Evolutionary conservation across 352 stramenopile genomes (phyloP).

Genomic region (Phytophthora macrochlamydospora): DNA sequence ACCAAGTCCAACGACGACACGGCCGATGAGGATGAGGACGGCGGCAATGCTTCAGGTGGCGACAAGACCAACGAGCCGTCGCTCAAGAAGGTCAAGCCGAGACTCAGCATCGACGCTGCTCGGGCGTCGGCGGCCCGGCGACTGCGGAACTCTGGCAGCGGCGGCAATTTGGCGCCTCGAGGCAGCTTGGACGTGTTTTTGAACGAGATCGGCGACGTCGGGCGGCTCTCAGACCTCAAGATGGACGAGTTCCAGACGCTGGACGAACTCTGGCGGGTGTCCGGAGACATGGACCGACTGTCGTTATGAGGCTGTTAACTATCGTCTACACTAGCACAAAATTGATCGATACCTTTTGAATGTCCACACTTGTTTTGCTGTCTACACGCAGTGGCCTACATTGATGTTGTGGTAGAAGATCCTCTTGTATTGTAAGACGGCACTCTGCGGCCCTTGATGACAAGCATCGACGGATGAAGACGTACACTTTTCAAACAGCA

Average conservation of each 20-base stretch:
- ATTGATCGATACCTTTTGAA: conserved; percentile 4
- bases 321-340: not conserved
- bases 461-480: too few relatives aligned
- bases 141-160: conserved; percentile 65
- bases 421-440: too few relatives aligned
- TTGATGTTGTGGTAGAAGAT: too few relatives aligned
- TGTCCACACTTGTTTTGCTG: not conserved
- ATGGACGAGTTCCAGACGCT: conserved; percentile 87
- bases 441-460: too few relatives aligned
- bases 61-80: conserved; percentile 54
- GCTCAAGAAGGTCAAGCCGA: conserved; percentile 78
- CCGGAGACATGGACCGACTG: conserved; percentile 83
- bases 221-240: conserved; percentile 83
- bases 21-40: conserved; percentile 46
- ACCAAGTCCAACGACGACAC: conserved; percentile 49
- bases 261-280: conserved; percentile 84
- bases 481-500: too few relatives aligned
- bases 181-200: conserved; percentile 79
- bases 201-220: conserved; percentile 81
- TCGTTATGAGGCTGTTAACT: conserved; percentile 57
- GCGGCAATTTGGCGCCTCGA: conserved; percentile 53
- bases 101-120: conserved; percentile 78
- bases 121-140: conserved; percentile 69
- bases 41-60: conserved; percentile 20
- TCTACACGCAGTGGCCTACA: not conserved